phyloP scores from a whole-genome alignment of 768 basidiomycete species.

The Amanita polypyramis region DNA sequence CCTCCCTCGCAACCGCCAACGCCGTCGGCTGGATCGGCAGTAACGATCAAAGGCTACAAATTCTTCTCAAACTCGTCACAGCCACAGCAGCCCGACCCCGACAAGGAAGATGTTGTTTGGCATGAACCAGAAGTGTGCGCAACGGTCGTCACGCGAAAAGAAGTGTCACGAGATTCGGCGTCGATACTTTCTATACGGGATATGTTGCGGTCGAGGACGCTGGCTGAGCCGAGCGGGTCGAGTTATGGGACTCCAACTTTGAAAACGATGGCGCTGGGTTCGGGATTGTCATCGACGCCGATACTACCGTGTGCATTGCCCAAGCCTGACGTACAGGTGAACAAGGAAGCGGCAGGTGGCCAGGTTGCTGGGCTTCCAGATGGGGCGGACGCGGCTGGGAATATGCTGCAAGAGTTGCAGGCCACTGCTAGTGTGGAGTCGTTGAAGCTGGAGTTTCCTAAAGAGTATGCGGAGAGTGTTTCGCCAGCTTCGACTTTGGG shows the following conservation, averaged over 20 bases:
- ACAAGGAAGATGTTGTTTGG: slow-evolving; percentile 47
- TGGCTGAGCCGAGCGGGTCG: slow-evolving; percentile 19
- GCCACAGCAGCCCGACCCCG: slow-evolving; percentile 42
- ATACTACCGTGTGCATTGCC: slow-evolving; percentile 37
- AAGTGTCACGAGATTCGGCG: slow-evolving; percentile 50
- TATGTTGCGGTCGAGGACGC: slow-evolving; percentile 45
- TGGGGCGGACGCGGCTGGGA: slow-evolving; percentile 27
- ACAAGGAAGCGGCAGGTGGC: slow-evolving; percentile 38
- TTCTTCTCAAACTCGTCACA: slow-evolving; percentile 28
- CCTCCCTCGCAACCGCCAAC: slow-evolving; percentile 14
- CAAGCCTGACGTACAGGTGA: slow-evolving; percentile 49
- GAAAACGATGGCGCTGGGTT: background rate
- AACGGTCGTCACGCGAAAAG: slow-evolving; percentile 50
- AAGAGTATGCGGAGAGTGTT: slow-evolving; percentile 11
- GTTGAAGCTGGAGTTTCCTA: slow-evolving; percentile 19
- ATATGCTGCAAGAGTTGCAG: slow-evolving; percentile 36
- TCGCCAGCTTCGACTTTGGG: slow-evolving; percentile 4
- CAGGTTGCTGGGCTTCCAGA: slow-evolving; percentile 28
- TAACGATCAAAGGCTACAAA: slow-evolving; percentile 35
- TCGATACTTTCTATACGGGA: slow-evolving; percentile 49
- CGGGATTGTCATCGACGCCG: background rate
- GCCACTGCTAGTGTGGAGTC: slow-evolving; percentile 13
- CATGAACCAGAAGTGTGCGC: slow-evolving; percentile 52
- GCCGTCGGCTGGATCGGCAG: slow-evolving; percentile 15
- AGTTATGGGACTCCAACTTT: slow-evolving; percentile 1